Percentiles rank a stretch among this genome's conserved stretches.
Evolutionary conservation across 805 yeast genomes (phyloP).

Genomic region (Wickerhamiella nectarea): DNA sequence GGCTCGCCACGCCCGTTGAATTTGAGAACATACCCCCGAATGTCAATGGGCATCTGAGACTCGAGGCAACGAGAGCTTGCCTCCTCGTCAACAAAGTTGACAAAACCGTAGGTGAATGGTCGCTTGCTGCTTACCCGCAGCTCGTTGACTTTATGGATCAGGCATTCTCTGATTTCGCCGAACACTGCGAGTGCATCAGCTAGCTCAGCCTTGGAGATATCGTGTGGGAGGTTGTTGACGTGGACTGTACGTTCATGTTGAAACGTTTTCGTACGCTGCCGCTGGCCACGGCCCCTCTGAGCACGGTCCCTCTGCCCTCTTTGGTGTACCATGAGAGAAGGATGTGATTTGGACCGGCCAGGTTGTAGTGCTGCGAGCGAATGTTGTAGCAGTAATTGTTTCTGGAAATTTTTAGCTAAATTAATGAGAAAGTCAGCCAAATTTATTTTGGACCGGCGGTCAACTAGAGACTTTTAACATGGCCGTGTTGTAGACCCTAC

Average conservation of each 20-base stretch:
- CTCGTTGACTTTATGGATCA: background rate
- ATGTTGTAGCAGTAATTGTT: no score
- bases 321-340: no score
- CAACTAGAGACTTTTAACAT: no score
- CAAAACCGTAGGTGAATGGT: constrained; percentile 4
- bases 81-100: background rate
- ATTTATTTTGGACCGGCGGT: no score
- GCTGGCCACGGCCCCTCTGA: background rate
- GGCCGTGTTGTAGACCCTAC: no score
- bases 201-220: constrained; percentile 2
- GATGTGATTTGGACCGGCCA: no score
- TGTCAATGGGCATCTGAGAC: constrained; percentile 1
- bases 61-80: constrained; percentile 1
- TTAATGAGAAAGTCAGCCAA: no score
- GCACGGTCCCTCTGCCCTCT: background rate
- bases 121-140: background rate
- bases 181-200: background rate
- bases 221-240: constrained; percentile 4
- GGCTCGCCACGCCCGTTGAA: background rate
- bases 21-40: background rate
- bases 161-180: background rate
- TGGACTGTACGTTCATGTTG: background rate
- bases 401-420: no score
- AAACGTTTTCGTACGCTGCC: background rate
- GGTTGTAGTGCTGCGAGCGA: no score